Evolutionary conservation across 352 stramenopile species (phyloP).

Genomic region (Globisporangium uncinulatum): DNA sequence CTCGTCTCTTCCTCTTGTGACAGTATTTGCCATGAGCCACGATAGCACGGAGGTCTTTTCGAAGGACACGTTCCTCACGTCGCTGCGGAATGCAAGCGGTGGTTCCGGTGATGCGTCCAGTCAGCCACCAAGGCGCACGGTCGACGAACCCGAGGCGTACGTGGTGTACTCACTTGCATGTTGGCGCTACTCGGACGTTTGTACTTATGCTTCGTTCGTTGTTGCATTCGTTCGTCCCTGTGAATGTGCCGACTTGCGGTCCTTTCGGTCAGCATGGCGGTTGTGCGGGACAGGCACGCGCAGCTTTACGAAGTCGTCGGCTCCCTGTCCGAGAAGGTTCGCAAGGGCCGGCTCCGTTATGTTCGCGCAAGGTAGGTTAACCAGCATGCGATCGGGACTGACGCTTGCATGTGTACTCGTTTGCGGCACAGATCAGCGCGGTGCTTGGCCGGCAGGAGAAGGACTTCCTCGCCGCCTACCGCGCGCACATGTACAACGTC

Average conservation of each 20-base stretch:
- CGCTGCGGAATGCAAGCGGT: constrained; percentile 37
- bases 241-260: background rate
- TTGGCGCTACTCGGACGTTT: background rate
- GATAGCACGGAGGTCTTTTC: constrained; percentile 58
- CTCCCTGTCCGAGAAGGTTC: constrained; percentile 79
- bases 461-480: constrained; percentile 90
- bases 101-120: constrained; percentile 7
- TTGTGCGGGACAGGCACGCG: constrained; percentile 73
- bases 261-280: constrained; percentile 43
- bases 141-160: constrained; percentile 49
- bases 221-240: background rate
- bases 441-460: constrained; percentile 90
- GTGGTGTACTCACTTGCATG: background rate
- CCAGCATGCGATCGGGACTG: background rate
- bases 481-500: constrained; percentile 95
- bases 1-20: too few species aligned
- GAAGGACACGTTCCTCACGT: constrained; percentile 79
- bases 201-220: background rate
- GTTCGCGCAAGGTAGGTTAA: background rate
- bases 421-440: constrained; percentile 55
- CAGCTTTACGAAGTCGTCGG: constrained; percentile 78
- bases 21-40: constrained; percentile 24
- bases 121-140: constrained; percentile 4
- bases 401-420: background rate
- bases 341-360: background rate